Percentiles rank a stretch among this genome's conserved stretches.
phyloP scores from a whole-genome alignment of 495 filamentous ascomycete genomes.

The Penicillium flavigenum region DNA sequence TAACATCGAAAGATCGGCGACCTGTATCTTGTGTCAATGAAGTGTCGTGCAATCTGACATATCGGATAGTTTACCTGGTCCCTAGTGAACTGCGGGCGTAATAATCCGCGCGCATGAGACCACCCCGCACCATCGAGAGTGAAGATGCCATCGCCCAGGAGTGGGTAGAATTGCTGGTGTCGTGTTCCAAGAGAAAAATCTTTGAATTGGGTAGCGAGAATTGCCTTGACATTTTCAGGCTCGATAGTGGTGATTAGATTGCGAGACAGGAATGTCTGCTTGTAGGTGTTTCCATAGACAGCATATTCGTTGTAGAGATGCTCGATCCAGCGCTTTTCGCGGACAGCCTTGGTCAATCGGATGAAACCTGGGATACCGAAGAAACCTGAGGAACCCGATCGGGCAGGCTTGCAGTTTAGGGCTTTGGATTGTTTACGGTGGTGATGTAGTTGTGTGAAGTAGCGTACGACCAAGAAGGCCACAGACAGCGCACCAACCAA shows the following conservation, averaged over 20 bases:
- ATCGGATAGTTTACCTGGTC: conserved; percentile 41
- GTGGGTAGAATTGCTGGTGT: conserved; percentile 43
- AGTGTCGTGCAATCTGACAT: neutral
- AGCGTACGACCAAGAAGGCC: conserved; percentile 29
- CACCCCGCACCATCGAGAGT: conserved; percentile 67
- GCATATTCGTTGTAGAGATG: conserved; percentile 32
- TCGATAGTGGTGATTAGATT: conserved; percentile 59
- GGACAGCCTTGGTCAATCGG: conserved; percentile 29
- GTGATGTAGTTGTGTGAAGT: conserved; percentile 24
- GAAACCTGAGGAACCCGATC: conserved; percentile 19
- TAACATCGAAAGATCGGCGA: conserved; percentile 50
- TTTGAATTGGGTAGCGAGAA: conserved; percentile 78
- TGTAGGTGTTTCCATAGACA: conserved; percentile 39
- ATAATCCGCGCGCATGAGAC: conserved; percentile 55
- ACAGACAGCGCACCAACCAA: conserved; percentile 22
- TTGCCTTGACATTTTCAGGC: conserved; percentile 82
- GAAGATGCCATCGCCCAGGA: conserved; percentile 67
- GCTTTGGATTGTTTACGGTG: conserved; percentile 37
- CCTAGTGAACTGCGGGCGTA: conserved; percentile 54
- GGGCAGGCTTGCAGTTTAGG: conserved; percentile 37
- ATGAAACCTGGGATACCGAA: conserved; percentile 38
- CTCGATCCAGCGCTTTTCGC: conserved; percentile 37
- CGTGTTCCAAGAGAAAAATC: conserved; percentile 57
- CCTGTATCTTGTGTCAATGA: conserved; percentile 14
- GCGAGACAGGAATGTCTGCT: conserved; percentile 26